Evolutionary conservation across 116 monocot species (phyloP), one percentile per base, ranked within the genome.

Genomic region (Dioscorea cayenensis): DNA sequence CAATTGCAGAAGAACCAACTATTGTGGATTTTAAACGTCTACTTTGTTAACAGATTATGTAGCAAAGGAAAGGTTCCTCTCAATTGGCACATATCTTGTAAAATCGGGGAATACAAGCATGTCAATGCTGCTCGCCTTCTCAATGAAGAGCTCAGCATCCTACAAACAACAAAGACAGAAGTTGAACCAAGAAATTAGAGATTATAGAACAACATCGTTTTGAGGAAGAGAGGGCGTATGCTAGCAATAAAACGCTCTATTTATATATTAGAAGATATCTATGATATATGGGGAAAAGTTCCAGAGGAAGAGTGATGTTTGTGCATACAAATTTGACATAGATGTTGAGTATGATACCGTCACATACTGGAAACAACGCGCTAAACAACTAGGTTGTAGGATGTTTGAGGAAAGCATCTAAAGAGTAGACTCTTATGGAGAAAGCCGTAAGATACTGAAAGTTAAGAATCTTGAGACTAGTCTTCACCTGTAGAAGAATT

Each of bases 401-500:
- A 67, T 85, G 81, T 76, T 91, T 10, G 84, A 80, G 43, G 87
- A 52, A 50, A 87, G 91, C 60, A 78, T 83, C 13, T 71, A 87
- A 27, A 79, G 91, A 38, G 91, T 75, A 78, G 37, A 51, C 50
- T 4, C 78, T 91, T 20, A 69, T 71, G 63, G 77, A 87, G 35
- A 91, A 87, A n/a, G 74, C 66, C 87, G 78, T 74, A 87, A 70
- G 83, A 91, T 38, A 83, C 64, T 58, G 78, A n/a, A n/a, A n/a
- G n/a, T 86, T 29, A 81, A 83, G 52, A 83, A 73, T 70, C 77
- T 91, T 23, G 82, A 87, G 62, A 69, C 66, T 55, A 91, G 25
- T 77, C 80, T 9, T 87, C 85, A 58, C 87, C 91, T n/a, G 87
- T 85, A 16, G 87, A 91, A 76, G 91, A 91, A 71, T 78, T 91